phyloP scores from a whole-genome alignment of 1,139 yeast species.

The Diutina ranongensis region DNA sequence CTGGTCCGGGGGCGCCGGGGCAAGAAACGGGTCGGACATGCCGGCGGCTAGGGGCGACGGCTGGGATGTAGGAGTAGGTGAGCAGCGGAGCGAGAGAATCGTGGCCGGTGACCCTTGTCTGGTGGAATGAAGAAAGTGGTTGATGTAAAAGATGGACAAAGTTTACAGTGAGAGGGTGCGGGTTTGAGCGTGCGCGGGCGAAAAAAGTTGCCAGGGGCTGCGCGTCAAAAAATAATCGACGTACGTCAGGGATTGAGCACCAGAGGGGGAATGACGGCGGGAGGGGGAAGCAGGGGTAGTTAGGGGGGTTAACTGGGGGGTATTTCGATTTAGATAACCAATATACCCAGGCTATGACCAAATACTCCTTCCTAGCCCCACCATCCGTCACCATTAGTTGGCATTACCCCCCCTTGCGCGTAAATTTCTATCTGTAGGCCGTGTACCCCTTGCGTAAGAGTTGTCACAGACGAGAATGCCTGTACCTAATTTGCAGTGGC shows the following conservation, averaged over 20 bases:
- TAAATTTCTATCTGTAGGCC: not conserved
- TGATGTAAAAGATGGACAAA: not conserved
- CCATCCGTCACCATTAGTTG: not conserved
- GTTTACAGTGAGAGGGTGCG: not conserved
- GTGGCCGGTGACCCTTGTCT: not conserved
- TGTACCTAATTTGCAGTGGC: not conserved
- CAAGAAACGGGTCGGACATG: conserved; percentile 4
- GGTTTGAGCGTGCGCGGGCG: not conserved
- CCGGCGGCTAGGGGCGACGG: conserved; percentile 2
- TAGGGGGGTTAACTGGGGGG: too few species aligned
- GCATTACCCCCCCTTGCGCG: not conserved
- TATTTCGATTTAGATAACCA: too few species aligned
- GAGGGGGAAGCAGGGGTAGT: too few species aligned
- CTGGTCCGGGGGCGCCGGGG: conserved; percentile 1
- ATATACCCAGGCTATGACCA: too few species aligned
- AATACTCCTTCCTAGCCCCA: not conserved
- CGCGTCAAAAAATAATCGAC: not conserved
- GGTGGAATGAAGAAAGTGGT: not conserved
- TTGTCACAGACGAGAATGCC: not conserved
- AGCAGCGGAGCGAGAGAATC: conserved; percentile 4
- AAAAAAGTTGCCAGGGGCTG: not conserved
- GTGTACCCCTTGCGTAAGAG: not conserved
- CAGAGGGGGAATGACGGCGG: too few species aligned
- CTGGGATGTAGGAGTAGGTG: not conserved
- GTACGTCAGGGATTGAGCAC: too few species aligned